Percentiles rank a stretch among this genome's conserved stretches.
Evolutionary conservation across 495 filamentous ascomycete genomes (phyloP).

Genomic region (Daldinia bambusicola): DNA sequence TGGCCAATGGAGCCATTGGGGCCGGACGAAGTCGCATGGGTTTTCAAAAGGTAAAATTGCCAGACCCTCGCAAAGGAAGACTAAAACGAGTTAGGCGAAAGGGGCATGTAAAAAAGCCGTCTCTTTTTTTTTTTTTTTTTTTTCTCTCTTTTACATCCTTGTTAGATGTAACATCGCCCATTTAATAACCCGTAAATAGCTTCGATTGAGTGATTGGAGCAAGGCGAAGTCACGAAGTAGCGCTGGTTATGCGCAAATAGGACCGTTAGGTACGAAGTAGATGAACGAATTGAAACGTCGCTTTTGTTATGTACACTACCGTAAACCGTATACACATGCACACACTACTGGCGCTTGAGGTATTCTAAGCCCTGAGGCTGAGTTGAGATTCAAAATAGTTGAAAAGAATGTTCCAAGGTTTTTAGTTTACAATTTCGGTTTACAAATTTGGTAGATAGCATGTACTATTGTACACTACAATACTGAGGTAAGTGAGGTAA

Average conservation of each 20-base stretch:
- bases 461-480: no score
- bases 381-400: background rate
- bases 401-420: no score
- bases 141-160: background rate
- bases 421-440: no score
- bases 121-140: background rate
- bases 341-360: background rate
- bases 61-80: slow-evolving; percentile 22
- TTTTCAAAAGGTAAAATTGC: slow-evolving; percentile 40
- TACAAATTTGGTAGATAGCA: no score
- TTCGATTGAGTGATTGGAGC: slow-evolving; percentile 1
- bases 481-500: no score
- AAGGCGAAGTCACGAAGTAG: background rate
- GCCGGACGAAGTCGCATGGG: no score
- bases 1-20: slow-evolving; percentile 7
- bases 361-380: background rate
- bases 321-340: no score
- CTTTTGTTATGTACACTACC: background rate
- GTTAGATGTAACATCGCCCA: slow-evolving; percentile 4
- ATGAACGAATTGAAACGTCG: background rate
- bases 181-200: slow-evolving; percentile 3
- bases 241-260: background rate
- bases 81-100: slow-evolving; percentile 13
- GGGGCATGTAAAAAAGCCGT: slow-evolving; percentile 20
- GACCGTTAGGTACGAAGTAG: background rate